These are phyloP conservation scores for Globisporangium canariense DNA, from an alignment of 352 stramenopile species.

Conservation along the genomic window DNA sequence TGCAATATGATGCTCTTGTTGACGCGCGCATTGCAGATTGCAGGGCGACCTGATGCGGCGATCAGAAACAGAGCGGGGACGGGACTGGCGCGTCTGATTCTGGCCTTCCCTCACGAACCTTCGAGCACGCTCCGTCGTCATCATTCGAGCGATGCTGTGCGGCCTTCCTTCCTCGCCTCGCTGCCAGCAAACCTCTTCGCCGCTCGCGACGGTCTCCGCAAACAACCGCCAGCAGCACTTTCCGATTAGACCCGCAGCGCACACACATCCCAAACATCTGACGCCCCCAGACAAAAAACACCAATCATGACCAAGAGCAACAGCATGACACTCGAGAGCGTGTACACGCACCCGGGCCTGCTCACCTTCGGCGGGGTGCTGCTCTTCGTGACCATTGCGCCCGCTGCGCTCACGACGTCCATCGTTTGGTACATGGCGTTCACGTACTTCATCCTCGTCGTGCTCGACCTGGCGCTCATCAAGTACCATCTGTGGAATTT, in stretches of 20 bases:
- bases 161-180: no score
- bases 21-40: no score
- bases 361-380: slow-evolving; percentile 29
- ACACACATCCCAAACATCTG: background rate
- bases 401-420: slow-evolving; percentile 16
- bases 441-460: slow-evolving; percentile 31
- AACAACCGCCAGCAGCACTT: background rate
- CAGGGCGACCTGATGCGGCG: no score
- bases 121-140: no score
- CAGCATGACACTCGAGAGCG: slow-evolving; percentile 11
- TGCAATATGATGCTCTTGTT: no score
- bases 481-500: slow-evolving; percentile 54
- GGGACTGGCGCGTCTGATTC: no score
- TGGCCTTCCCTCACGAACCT: no score
- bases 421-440: slow-evolving; percentile 27
- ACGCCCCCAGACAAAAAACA: background rate
- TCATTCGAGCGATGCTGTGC: no score
- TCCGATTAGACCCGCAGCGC: background rate
- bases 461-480: slow-evolving; percentile 37
- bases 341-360: slow-evolving; percentile 8
- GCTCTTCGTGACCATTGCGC: slow-evolving; percentile 21
- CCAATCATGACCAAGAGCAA: slow-evolving; percentile 7
- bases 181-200: no score
- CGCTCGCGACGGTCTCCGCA: no score
- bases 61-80: no score